Conservation (phyloP, 2,329 filamentous ascomycete genomes). For the Colletotrichum sp. region DNA sequence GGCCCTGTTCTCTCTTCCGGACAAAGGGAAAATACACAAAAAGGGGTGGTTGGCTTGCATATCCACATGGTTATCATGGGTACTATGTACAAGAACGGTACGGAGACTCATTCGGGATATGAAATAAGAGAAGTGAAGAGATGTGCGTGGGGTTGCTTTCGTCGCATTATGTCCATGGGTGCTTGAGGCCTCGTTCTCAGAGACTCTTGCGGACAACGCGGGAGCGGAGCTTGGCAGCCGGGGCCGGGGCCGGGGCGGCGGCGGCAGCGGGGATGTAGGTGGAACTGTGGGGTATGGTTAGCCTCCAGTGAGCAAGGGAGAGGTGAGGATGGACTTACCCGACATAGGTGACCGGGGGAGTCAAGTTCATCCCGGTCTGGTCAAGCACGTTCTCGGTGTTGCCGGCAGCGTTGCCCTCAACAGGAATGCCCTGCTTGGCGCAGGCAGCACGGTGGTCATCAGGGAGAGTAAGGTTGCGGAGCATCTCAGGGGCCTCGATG, state of each 20-base stretch:
- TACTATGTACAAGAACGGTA: slow-evolving; percentile 17
- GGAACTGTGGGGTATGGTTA: slow-evolving; percentile 1
- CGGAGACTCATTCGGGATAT: background rate
- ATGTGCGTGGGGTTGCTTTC: background rate
- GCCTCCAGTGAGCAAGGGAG: background rate
- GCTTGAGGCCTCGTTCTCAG: background rate
- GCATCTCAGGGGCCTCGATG: slow-evolving; percentile 60
- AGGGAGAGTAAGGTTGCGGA: slow-evolving; percentile 61
- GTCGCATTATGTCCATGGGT: background rate
- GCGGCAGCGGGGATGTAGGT: background rate
- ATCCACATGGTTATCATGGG: slow-evolving; percentile 12
- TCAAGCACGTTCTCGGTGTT: slow-evolving; percentile 63
- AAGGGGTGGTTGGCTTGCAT: background rate
- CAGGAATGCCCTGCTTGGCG: slow-evolving; percentile 50
- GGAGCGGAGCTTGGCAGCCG: slow-evolving; percentile 4
- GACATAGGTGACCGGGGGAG: slow-evolving; percentile 49
- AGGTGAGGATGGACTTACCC: slow-evolving; percentile 43
- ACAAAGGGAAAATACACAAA: background rate
- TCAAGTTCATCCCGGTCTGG: slow-evolving; percentile 55
- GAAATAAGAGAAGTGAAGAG: background rate
- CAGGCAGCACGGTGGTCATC: slow-evolving; percentile 59
- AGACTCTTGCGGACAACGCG: background rate
- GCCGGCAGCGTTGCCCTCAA: slow-evolving; percentile 70
- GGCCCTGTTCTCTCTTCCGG: background rate
- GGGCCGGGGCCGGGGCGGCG: background rate